Conservation (phyloP, 352 stramenopile species). For the Phytophthora megakarya region DNA sequence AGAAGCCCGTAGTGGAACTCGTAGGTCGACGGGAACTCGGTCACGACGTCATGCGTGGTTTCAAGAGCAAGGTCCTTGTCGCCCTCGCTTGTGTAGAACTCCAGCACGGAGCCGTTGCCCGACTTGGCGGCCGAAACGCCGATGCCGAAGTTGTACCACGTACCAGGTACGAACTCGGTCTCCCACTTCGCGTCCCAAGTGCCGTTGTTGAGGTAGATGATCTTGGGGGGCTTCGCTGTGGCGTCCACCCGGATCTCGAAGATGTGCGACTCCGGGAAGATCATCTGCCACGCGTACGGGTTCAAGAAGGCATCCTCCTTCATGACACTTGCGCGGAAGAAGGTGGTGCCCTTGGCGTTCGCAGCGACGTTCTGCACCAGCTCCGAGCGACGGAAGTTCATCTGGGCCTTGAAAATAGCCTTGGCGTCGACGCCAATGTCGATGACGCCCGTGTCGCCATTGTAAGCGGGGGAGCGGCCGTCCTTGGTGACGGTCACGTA, state of each 20-base stretch:
- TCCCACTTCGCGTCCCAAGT: constrained; percentile 22
- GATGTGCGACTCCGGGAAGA: constrained; percentile 13
- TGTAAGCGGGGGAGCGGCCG: constrained; percentile 57
- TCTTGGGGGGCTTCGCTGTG: neutral
- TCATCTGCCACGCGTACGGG: constrained; percentile 6
- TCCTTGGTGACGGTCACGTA: constrained; percentile 52
- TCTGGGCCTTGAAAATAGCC: constrained; percentile 18
- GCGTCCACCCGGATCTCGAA: constrained; percentile 19
- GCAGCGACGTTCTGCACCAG: constrained; percentile 12
- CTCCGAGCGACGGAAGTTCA: constrained; percentile 13
- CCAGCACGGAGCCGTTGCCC: constrained; percentile 1
- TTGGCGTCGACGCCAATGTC: constrained; percentile 19
- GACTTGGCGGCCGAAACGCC: neutral
- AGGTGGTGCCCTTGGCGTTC: constrained; percentile 8
- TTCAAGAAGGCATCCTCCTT: constrained; percentile 16
- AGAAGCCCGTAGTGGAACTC: constrained; percentile 20
- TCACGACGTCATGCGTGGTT: constrained; percentile 1
- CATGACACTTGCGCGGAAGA: constrained; percentile 14
- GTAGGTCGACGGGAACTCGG: neutral
- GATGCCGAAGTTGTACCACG: constrained; percentile 21
- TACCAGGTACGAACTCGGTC: constrained; percentile 8
- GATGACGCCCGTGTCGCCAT: constrained; percentile 66
- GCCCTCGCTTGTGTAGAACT: constrained; percentile 14
- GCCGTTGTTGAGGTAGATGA: constrained; percentile 19
- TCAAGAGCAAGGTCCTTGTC: constrained; percentile 7